phyloP scores from a whole-genome alignment of 371 early-diverging fungal species.

The Mortierella sp. region DNA sequence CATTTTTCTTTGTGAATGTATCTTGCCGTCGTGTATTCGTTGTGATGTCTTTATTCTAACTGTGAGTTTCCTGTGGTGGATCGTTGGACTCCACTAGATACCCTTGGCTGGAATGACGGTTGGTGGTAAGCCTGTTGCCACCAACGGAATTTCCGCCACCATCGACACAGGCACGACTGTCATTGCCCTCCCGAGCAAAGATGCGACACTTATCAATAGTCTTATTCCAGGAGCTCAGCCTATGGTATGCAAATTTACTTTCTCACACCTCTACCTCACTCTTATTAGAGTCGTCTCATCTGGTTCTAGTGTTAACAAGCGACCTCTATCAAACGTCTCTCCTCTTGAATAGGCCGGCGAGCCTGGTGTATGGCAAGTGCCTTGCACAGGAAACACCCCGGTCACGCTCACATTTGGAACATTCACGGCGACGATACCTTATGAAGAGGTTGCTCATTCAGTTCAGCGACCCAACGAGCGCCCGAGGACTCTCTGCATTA shows the following conservation, averaged over 20 bases:
- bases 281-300: not conserved
- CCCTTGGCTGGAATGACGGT: conserved; percentile 7
- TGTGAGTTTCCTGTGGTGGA: not conserved
- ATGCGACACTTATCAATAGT: conserved; percentile 9
- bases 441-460: conserved; percentile 4
- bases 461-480: not conserved
- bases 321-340: not conserved
- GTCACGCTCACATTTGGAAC: conserved; percentile 16
- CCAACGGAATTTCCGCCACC: not conserved
- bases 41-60: too few species aligned
- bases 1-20: too few species aligned
- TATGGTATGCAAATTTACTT: not conserved
- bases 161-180: conserved; percentile 23
- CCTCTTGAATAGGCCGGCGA: not conserved
- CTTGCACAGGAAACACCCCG: conserved; percentile 5
- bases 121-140: not conserved
- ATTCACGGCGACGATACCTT: conserved; percentile 5
- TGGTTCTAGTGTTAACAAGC: not conserved
- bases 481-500: not conserved
- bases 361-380: conserved; percentile 1
- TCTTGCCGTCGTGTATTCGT: not conserved
- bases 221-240: conserved; percentile 10
- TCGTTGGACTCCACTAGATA: conserved; percentile 5
- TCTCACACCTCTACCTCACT: too few species aligned
- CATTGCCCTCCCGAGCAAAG: conserved; percentile 8